These are phyloP conservation scores for Fusarium incarnatum DNA, from an alignment of 2,329 filamentous ascomycete species.

Conservation along the genomic window DNA sequence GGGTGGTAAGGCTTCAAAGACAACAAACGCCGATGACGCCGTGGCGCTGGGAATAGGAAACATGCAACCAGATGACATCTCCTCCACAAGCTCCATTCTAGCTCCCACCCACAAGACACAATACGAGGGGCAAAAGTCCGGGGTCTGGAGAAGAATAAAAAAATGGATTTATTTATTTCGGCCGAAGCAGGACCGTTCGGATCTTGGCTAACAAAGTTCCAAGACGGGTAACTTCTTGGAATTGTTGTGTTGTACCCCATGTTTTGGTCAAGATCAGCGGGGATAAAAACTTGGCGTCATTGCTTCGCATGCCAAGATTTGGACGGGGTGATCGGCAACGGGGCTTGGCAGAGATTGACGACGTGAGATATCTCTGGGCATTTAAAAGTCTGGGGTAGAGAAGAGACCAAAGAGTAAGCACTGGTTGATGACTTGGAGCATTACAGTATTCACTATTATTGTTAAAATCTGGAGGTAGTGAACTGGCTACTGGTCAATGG, in stretches of 20 bases:
- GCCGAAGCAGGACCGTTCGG: conserved; percentile 40
- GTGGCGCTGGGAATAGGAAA: conserved; percentile 24
- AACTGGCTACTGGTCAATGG: too few relatives aligned
- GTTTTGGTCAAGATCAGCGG: conserved; percentile 1
- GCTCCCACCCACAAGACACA: background rate
- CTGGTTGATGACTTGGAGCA: background rate
- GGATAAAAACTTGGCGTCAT: conserved; percentile 19
- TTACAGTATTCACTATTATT: background rate
- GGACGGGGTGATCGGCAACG: conserved; percentile 21
- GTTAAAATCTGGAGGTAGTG: too few relatives aligned
- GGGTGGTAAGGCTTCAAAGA: background rate
- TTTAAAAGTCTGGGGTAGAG: conserved; percentile 3
- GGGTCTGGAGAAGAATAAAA: conserved; percentile 12
- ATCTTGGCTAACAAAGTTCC: background rate
- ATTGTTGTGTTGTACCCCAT: background rate
- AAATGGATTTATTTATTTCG: conserved; percentile 13
- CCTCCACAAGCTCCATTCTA: background rate
- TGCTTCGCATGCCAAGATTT: conserved; percentile 19
- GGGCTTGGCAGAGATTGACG: conserved; percentile 11
- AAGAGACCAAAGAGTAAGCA: background rate
- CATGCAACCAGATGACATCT: background rate
- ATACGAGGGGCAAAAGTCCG: background rate
- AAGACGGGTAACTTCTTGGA: background rate
- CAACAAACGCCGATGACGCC: conserved; percentile 11
- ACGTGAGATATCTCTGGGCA: conserved; percentile 3